These are phyloP conservation scores for Mallotus nudiflorus DNA, from an alignment of 345 rosid genomes.

Conservation along the genomic window DNA sequence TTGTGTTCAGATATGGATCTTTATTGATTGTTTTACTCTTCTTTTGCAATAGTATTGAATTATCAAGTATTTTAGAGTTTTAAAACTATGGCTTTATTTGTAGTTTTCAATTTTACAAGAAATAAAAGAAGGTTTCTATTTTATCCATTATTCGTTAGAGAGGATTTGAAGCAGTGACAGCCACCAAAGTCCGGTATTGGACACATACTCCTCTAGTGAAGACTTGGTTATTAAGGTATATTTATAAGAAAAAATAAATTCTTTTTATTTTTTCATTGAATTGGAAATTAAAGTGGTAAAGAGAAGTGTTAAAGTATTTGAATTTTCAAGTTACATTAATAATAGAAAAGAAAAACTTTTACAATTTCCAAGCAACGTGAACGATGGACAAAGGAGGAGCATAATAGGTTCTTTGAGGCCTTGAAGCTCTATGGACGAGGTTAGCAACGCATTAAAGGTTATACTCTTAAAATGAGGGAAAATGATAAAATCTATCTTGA, in stretches of 20 bases:
- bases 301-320: slow-evolving; percentile 13
- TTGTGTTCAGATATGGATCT: slow-evolving; percentile 42
- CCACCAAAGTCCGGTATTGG: slow-evolving; percentile 63
- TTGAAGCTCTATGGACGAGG: slow-evolving; percentile 94
- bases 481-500: no score
- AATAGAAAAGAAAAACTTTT: slow-evolving; percentile 87
- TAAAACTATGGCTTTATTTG: slow-evolving; percentile 44
- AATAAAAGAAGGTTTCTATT: slow-evolving; percentile 48
- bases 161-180: slow-evolving; percentile 79
- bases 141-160: slow-evolving; percentile 45
- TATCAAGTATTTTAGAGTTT: slow-evolving; percentile 31
- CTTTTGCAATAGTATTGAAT: slow-evolving; percentile 53
- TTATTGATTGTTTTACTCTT: slow-evolving; percentile 51
- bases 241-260: background rate
- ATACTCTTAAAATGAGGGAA: slow-evolving; percentile 16
- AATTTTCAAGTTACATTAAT: slow-evolving; percentile 25
- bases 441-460: slow-evolving; percentile 98
- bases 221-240: slow-evolving; percentile 73
- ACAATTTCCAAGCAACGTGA: slow-evolving; percentile 95
- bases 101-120: slow-evolving; percentile 32
- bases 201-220: slow-evolving; percentile 75
- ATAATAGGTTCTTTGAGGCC: slow-evolving; percentile 90
- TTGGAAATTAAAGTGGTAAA: background rate
- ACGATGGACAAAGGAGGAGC: slow-evolving; percentile 97
- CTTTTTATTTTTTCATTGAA: background rate